These are phyloP conservation scores for Podila epigama DNA, from an alignment of 192 early-diverging fungal species.

Conservation along the genomic window DNA sequence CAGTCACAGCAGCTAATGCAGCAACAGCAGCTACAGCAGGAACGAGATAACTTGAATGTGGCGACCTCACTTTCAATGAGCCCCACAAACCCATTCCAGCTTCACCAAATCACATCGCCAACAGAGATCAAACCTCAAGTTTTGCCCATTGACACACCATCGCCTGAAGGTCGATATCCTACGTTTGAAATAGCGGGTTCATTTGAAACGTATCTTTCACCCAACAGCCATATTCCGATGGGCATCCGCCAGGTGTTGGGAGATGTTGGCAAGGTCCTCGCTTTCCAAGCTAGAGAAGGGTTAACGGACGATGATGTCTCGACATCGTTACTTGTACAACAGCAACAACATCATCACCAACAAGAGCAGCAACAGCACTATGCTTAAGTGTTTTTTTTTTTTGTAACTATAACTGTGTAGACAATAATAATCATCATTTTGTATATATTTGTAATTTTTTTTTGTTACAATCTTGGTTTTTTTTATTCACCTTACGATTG, in stretches of 20 bases:
- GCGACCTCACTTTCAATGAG: neutral
- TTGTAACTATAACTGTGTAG: neutral
- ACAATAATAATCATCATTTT: neutral
- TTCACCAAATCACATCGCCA: neutral
- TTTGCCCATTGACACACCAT: slow-evolving; percentile 12
- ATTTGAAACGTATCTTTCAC: slow-evolving; percentile 11
- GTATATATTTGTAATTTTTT: no score
- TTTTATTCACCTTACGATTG: no score
- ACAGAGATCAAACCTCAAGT: neutral
- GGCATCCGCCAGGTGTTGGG: slow-evolving; percentile 16
- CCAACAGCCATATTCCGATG: slow-evolving; percentile 12
- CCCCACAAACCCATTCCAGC: neutral
- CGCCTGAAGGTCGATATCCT: slow-evolving; percentile 16
- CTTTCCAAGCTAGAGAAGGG: slow-evolving; percentile 6
- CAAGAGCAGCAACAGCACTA: neutral
- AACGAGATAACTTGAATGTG: neutral
- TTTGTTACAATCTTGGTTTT: no score
- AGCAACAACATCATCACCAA: slow-evolving; percentile 4
- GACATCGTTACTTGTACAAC: neutral
- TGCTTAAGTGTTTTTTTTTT: neutral
- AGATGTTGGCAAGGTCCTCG: slow-evolving; percentile 26
- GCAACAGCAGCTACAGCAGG: neutral
- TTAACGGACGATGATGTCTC: neutral
- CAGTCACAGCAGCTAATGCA: slow-evolving; percentile 3
- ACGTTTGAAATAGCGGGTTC: slow-evolving; percentile 15